Percentiles rank a stretch among this genome's conserved stretches.
Evolutionary conservation across 2,329 filamentous ascomycete genomes (phyloP).

Genomic region (Teratosphaeriaceae sp.): DNA sequence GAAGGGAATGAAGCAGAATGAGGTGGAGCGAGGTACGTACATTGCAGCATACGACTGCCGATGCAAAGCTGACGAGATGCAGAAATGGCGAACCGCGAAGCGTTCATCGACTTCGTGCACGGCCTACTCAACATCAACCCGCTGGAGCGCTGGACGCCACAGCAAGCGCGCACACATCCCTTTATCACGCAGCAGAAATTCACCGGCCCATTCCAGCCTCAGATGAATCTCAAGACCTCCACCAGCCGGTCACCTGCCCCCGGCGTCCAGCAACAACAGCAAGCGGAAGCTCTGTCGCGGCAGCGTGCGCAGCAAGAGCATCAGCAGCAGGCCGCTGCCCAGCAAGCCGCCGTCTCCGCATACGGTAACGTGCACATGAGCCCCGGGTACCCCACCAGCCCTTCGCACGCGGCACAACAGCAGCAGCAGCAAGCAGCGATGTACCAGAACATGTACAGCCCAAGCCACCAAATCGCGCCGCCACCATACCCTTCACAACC

Average conservation of each 20-base stretch:
- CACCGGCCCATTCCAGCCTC: slow-evolving; percentile 90
- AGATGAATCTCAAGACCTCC: slow-evolving; percentile 83
- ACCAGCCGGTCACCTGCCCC: slow-evolving; percentile 85
- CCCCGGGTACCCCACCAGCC: slow-evolving; percentile 37
- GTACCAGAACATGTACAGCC: slow-evolving; percentile 67
- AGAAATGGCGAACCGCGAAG: slow-evolving; percentile 98
- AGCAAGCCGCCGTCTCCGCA: slow-evolving; percentile 15
- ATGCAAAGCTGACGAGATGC: slow-evolving; percentile 15
- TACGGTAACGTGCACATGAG: slow-evolving; percentile 26
- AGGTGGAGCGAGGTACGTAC: slow-evolving; percentile 82
- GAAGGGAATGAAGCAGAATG: slow-evolving; percentile 98
- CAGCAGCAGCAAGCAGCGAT: slow-evolving; percentile 50
- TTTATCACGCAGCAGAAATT: slow-evolving; percentile 99
- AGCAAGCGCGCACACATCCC: slow-evolving; percentile 93
- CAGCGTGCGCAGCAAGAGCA: slow-evolving; percentile 61
- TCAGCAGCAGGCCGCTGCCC: slow-evolving; percentile 37
- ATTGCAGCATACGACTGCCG: not conserved
- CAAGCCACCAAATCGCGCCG: slow-evolving; percentile 61
- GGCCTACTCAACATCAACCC: slow-evolving; percentile 92
- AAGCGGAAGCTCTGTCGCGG: slow-evolving; percentile 89
- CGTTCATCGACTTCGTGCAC: slow-evolving; percentile 97
- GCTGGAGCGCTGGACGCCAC: slow-evolving; percentile 92
- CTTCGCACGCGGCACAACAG: slow-evolving; percentile 18
- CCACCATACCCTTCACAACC: slow-evolving; percentile 73
- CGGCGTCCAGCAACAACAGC: slow-evolving; percentile 90